A percentile compares a stretch with the other conserved stretches of the same genome.
These are phyloP conservation scores for Apiosordaria backusii DNA, from an alignment of 495 filamentous ascomycete genomes.

Conservation along the genomic window DNA sequence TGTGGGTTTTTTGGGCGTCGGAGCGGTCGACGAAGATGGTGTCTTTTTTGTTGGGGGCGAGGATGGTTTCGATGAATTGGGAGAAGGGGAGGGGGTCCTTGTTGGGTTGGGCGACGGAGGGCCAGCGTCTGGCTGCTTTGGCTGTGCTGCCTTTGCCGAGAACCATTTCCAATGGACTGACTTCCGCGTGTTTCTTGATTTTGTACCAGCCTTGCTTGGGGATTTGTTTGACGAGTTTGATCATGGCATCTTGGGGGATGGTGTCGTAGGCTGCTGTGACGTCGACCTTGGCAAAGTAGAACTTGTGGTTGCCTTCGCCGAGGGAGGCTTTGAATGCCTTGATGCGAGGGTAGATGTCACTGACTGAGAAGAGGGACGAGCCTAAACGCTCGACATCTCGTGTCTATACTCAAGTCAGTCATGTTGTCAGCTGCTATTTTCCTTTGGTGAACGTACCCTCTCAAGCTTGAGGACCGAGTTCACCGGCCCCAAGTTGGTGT, in stretches of 20 bases:
- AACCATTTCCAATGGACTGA: conserved; percentile 46
- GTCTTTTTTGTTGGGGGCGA: conserved; percentile 49
- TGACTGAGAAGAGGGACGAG: conserved; percentile 72
- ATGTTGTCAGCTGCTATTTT: not conserved
- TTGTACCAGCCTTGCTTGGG: conserved; percentile 64
- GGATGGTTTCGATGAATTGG: conserved; percentile 49
- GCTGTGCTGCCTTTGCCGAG: conserved; percentile 13
- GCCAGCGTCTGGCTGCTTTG: conserved; percentile 56
- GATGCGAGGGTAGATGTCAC: conserved; percentile 75
- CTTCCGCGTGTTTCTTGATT: conserved; percentile 70
- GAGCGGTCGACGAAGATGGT: conserved; percentile 71
- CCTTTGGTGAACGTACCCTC: conserved; percentile 44
- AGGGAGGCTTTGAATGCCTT: conserved; percentile 61
- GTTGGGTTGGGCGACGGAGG: conserved; percentile 53
- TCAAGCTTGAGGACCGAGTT: conserved; percentile 76
- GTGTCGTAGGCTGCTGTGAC: conserved; percentile 92
- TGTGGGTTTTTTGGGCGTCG: conserved; percentile 50
- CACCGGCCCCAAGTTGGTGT: conserved; percentile 71
- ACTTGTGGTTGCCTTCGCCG: conserved; percentile 16
- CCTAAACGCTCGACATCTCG: conserved; percentile 62
- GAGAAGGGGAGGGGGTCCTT: conserved; percentile 52
- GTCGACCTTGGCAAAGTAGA: conserved; percentile 89
- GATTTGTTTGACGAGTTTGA: conserved; percentile 62
- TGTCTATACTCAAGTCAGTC: conserved; percentile 33
- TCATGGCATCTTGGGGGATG: conserved; percentile 75